Conservation (phyloP, 345 rosid genomes). For the Lepidium didymum region DNA sequence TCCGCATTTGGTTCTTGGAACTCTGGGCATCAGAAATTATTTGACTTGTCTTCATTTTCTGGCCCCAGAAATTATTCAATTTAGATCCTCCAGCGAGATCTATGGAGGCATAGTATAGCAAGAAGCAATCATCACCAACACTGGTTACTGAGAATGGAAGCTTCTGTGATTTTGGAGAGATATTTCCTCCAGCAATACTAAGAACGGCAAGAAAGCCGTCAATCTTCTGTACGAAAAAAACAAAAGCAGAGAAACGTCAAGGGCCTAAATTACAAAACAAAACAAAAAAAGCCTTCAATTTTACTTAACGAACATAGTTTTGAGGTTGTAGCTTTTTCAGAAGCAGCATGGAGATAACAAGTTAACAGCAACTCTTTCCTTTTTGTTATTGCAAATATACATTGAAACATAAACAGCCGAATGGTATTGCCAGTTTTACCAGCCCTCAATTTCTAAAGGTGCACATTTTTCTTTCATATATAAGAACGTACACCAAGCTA, state of each 20-base stretch:
- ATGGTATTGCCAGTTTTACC: not conserved
- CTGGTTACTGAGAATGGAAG: constrained; percentile 92
- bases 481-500: not conserved
- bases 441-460: not conserved
- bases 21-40: constrained; percentile 57
- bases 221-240: constrained; percentile 48
- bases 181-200: constrained; percentile 81
- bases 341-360: not conserved
- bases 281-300: not conserved
- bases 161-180: constrained; percentile 82
- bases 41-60: constrained; percentile 42
- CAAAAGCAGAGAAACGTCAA: constrained; percentile 1
- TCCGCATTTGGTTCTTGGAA: constrained; percentile 55
- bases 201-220: constrained; percentile 94
- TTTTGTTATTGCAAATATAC: constrained; percentile 12
- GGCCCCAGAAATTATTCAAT: constrained; percentile 45
- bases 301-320: not conserved
- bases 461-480: not conserved
- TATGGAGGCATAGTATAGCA: constrained; percentile 77
- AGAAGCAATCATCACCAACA: constrained; percentile 75
- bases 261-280: not conserved
- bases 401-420: not conserved
- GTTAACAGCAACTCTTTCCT: not conserved
- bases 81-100: constrained; percentile 59
- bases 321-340: not conserved